Base-by-base conservation (phyloP, 495 filamentous ascomycete genomes). In the Penicillium diatomitis region DNA sequence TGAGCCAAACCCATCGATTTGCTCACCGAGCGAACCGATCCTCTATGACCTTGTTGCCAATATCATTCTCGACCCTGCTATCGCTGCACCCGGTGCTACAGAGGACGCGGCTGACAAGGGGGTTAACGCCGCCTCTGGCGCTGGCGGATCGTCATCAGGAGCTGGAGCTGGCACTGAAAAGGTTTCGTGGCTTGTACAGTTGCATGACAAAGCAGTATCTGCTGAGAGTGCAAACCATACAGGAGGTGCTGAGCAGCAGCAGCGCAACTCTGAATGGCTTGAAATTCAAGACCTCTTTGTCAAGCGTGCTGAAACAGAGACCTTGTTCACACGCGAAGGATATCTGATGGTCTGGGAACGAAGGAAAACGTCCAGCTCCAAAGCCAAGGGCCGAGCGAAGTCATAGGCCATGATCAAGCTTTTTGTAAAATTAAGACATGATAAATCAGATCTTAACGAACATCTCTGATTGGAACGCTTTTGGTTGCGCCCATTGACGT, bases 271-370 rank as follows among this genome's bases (percentile, higher is more conserved):
- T 27, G 87, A 95, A 64, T 99, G 92, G 92, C 78, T 88, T 29
- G 84, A 95, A 60, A 81, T 91, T 42, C 92, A 99, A 73, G 94
- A 99, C 67, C 56, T 99, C 61, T 95, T 85, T 65, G 90, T 97
- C 4, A 87, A 96, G 60, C 77, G 81, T 66, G 86, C 86, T 10
- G 82, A 87, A 58, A 84, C 75, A 51, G 91, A 97, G 73, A 77
- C 91, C 54, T 61, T 99, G 57, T 95, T 92, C 61, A 85, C 91
- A 2, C 86, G 88, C 31, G 92, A 98, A 75, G 88, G 82, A 38
- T 96, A 95, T 71, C 62, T 96, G 55, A 94, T 96, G 81, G 81
- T 98, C 46, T 98, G 92, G 92, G 92, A 98, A 75, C 77, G 85
- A 64, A 78, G 92, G 68, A 84, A 79, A 63, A 54, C 57, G 10